A percentile compares a stretch with the other conserved stretches of the same genome.
phyloP scores from a whole-genome alignment of 2,329 filamentous ascomycete genomes.

The Pseudogymnoascus sp. region DNA sequence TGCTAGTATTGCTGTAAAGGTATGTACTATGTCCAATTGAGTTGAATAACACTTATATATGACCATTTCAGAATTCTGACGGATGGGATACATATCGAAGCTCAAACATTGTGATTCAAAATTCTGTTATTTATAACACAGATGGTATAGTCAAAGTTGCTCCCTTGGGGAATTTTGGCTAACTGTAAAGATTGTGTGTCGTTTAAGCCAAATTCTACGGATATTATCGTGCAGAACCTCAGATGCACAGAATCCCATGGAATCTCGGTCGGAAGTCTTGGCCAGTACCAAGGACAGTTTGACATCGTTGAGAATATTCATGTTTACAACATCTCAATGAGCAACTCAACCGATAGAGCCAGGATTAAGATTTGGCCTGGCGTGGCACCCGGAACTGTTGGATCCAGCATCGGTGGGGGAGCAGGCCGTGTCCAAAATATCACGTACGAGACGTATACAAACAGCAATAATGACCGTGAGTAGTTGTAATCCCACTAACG shows the following conservation, averaged over 20 bases:
- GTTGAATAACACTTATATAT: slow-evolving; percentile 32
- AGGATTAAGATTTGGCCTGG: slow-evolving; percentile 57
- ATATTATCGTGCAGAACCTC: slow-evolving; percentile 53
- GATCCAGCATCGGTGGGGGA: slow-evolving; percentile 52
- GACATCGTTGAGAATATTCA: slow-evolving; percentile 54
- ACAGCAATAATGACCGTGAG: slow-evolving; percentile 47
- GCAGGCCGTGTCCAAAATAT: slow-evolving; percentile 53
- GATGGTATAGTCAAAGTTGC: slow-evolving; percentile 33
- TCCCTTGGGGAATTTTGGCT: slow-evolving; percentile 16
- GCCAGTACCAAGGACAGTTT: slow-evolving; percentile 48
- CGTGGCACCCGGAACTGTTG: slow-evolving; percentile 38
- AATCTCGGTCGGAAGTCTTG: slow-evolving; percentile 52
- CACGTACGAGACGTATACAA: slow-evolving; percentile 49
- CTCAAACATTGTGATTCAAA: slow-evolving; percentile 54
- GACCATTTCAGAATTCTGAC: slow-evolving; percentile 48
- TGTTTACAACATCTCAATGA: slow-evolving; percentile 41
- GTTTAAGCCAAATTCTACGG: slow-evolving; percentile 55
- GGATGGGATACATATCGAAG: slow-evolving; percentile 56
- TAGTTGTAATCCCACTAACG: not conserved
- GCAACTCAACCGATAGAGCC: slow-evolving; percentile 48
- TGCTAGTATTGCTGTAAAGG: slow-evolving; percentile 45
- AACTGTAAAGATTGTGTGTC: slow-evolving; percentile 45
- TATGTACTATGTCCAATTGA: not conserved
- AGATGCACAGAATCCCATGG: slow-evolving; percentile 55
- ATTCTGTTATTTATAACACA: slow-evolving; percentile 53